Evolutionary conservation across 1,284 basidiomycete species (phyloP).

Genomic region (Filobasidium uniguttulatum): DNA sequence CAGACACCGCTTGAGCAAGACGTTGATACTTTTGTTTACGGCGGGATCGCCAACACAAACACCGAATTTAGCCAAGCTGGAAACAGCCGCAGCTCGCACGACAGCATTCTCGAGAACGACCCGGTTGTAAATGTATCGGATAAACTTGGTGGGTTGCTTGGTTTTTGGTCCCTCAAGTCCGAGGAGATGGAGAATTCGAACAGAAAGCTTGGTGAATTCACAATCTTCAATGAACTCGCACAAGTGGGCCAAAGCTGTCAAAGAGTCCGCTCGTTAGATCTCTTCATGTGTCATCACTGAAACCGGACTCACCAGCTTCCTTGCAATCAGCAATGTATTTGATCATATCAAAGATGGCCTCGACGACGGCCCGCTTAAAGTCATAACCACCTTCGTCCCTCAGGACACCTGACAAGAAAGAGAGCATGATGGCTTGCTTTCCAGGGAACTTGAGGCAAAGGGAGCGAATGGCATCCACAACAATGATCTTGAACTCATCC

Average conservation of each 20-base stretch:
- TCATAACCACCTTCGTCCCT: slow-evolving; percentile 98
- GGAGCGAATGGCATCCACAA: slow-evolving; percentile 95
- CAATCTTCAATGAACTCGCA: slow-evolving; percentile 99
- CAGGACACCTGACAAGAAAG: slow-evolving; percentile 84
- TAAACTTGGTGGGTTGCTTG: slow-evolving; percentile 91
- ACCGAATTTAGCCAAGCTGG: slow-evolving; percentile 92
- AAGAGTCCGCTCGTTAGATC: background rate
- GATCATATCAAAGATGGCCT: slow-evolving; percentile 99
- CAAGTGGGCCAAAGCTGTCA: slow-evolving; percentile 80
- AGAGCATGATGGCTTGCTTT: slow-evolving; percentile 89
- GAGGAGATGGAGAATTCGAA: slow-evolving; percentile 86
- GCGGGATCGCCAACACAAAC: slow-evolving; percentile 65
- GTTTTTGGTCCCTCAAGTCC: slow-evolving; percentile 94
- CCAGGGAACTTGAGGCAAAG: slow-evolving; percentile 97
- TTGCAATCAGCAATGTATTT: slow-evolving; percentile 92
- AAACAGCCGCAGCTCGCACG: slow-evolving; percentile 89
- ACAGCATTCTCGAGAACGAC: slow-evolving; percentile 98
- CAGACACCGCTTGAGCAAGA: slow-evolving; percentile 78
- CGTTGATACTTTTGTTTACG: slow-evolving; percentile 72
- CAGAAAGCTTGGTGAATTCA: slow-evolving; percentile 98
- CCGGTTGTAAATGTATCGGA: slow-evolving; percentile 98
- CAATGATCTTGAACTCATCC: slow-evolving; percentile 99
- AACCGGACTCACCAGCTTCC: slow-evolving; percentile 46
- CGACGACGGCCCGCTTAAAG: slow-evolving; percentile 97
- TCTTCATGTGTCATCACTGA: background rate